Conservation (phyloP, 345 rosid genomes). For the Gossypium australe region DNA sequence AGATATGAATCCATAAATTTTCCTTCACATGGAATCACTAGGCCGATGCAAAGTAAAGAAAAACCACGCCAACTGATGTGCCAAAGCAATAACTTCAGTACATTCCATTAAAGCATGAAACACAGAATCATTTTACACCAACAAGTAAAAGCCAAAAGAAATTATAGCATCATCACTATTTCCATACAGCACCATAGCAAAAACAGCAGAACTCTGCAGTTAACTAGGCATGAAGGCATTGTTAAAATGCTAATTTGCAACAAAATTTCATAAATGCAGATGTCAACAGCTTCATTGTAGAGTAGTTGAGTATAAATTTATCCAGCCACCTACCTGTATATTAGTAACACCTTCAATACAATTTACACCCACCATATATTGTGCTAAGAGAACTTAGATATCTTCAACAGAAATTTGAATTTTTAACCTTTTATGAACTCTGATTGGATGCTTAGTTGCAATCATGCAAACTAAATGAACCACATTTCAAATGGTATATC, state of each 20-base stretch:
- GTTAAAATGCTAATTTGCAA: constrained; percentile 5
- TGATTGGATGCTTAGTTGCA: neutral
- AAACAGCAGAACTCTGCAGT: neutral
- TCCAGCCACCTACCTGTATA: neutral
- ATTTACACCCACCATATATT: neutral
- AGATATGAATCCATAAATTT: neutral
- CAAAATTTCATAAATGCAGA: neutral
- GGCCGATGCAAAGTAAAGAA: neutral
- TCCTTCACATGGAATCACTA: neutral
- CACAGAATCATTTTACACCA: neutral
- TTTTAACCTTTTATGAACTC: neutral
- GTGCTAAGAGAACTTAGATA: neutral
- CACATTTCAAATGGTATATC: neutral
- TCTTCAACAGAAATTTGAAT: neutral
- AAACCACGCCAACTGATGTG: neutral
- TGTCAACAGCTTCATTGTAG: neutral
- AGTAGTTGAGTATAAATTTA: neutral
- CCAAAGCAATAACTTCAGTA: neutral
- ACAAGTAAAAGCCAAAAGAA: neutral
- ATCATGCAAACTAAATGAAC: neutral
- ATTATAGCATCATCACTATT: neutral
- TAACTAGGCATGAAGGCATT: neutral
- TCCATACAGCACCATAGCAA: neutral
- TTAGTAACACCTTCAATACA: neutral
- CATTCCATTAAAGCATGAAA: neutral